Conservation (phyloP, 2,329 filamentous ascomycete species). For the Knufia fluminis region DNA sequence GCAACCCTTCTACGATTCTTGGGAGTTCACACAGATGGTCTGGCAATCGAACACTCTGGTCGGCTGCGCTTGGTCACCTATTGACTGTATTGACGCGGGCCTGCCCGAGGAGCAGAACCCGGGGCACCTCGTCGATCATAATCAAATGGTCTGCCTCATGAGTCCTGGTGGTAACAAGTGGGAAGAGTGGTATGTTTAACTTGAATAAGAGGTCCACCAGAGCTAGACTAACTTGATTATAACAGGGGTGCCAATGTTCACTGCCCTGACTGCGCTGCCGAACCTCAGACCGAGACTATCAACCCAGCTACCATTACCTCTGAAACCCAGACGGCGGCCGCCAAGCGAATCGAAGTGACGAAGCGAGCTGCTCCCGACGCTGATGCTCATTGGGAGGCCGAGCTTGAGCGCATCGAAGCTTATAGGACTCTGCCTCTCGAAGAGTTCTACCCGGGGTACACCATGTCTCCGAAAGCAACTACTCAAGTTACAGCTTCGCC, state of each 20-base stretch:
- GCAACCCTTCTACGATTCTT: neutral
- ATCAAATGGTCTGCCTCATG: neutral
- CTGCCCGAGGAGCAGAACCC: neutral
- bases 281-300: neutral
- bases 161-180: slow-evolving; percentile 1
- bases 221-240: neutral
- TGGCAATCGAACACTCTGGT: neutral
- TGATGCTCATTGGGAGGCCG: neutral
- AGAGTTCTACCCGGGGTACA: neutral
- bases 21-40: slow-evolving; percentile 4
- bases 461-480: neutral
- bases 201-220: neutral
- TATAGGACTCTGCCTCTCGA: neutral
- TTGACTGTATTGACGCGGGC: neutral
- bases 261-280: neutral
- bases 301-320: neutral
- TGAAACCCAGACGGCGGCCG: neutral
- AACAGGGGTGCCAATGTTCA: neutral
- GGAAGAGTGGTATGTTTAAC: neutral
- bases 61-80: neutral
- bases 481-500: neutral
- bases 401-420: neutral
- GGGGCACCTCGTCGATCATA: no score
- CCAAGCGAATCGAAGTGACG: neutral
- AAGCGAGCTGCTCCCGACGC: neutral